Percentiles rank a stretch among this genome's conserved stretches.
phyloP scores from a whole-genome alignment of 176 grass and related monocot genomes.

The Oryza officinalis region DNA sequence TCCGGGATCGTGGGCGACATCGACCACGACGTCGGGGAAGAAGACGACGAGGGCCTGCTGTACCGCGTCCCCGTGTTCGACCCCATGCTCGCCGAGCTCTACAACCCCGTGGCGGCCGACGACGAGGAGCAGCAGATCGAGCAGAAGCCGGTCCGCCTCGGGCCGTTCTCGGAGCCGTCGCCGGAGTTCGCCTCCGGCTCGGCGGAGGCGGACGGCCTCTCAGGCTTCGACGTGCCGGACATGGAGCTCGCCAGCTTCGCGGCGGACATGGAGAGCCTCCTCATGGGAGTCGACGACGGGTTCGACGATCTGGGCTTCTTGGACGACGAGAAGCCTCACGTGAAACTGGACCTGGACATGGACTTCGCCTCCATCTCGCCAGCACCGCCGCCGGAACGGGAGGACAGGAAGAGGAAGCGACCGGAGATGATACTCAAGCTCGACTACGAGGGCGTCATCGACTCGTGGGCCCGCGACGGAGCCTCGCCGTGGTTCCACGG shows the following conservation, averaged over 20 bases:
- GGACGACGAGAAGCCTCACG: conserved; percentile 43
- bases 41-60: conserved; percentile 59
- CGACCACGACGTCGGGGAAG: conserved; percentile 23
- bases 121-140: conserved; percentile 28
- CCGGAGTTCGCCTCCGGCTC: conserved; percentile 27
- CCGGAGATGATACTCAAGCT: conserved; percentile 64
- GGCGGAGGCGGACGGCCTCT: conserved; percentile 25
- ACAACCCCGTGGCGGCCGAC: conserved; percentile 40
- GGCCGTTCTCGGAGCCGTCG: neutral
- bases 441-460: conserved; percentile 84
- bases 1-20: conserved; percentile 25
- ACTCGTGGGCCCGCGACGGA: conserved; percentile 61
- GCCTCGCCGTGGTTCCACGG: conserved; percentile 76
- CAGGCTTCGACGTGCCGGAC: conserved; percentile 64
- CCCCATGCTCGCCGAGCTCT: conserved; percentile 71
- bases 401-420: conserved; percentile 37
- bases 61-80: conserved; percentile 79
- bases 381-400: conserved; percentile 21
- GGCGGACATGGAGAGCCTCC: conserved; percentile 85
- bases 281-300: conserved; percentile 59
- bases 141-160: conserved; percentile 35
- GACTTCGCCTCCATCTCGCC: conserved; percentile 14
- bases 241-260: conserved; percentile 83
- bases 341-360: conserved; percentile 35
- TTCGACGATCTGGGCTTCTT: conserved; percentile 53